These are phyloP conservation scores for Saccharomyces hybrid DNA, from an alignment of 1,139 yeast genomes.

Conservation along the genomic window DNA sequence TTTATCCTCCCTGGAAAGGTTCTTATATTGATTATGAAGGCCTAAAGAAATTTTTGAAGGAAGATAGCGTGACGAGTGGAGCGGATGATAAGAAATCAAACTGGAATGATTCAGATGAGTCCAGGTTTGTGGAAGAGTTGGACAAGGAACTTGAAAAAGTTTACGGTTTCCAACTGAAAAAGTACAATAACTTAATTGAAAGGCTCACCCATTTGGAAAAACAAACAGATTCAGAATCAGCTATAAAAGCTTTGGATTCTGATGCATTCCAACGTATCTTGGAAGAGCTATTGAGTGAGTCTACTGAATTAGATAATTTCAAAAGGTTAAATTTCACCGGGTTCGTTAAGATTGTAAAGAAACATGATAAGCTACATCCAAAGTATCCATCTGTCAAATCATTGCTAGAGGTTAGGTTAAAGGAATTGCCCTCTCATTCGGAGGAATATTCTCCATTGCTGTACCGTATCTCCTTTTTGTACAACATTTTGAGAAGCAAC, in stretches of 20 bases:
- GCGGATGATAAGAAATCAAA: slow-evolving; percentile 21
- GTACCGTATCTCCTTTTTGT: slow-evolving; percentile 73
- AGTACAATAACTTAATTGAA: slow-evolving; percentile 62
- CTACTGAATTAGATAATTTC: slow-evolving; percentile 84
- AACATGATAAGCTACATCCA: slow-evolving; percentile 87
- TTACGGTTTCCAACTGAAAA: slow-evolving; percentile 72
- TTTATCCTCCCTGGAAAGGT: slow-evolving; percentile 82
- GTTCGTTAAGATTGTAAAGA: slow-evolving; percentile 86
- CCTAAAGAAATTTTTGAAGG: slow-evolving; percentile 76
- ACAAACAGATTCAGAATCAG: slow-evolving; percentile 30
- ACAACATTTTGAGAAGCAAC: slow-evolving; percentile 58
- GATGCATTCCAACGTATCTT: slow-evolving; percentile 50
- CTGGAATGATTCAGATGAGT: slow-evolving; percentile 82
- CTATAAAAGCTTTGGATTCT: slow-evolving; percentile 24
- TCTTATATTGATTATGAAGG: slow-evolving; percentile 74
- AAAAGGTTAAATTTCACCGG: slow-evolving; percentile 92
- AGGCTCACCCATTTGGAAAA: slow-evolving; percentile 59
- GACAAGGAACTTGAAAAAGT: slow-evolving; percentile 88
- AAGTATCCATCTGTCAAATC: slow-evolving; percentile 78
- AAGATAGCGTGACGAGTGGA: slow-evolving; percentile 46
- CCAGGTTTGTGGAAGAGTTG: slow-evolving; percentile 68
- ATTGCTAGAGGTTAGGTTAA: slow-evolving; percentile 76
- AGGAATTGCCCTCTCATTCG: slow-evolving; percentile 71
- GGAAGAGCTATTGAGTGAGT: slow-evolving; percentile 64
- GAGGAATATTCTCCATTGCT: slow-evolving; percentile 92